Conservation (phyloP, 2,329 filamentous ascomycete species). For the Botryosphaeria dothidea region DNA sequence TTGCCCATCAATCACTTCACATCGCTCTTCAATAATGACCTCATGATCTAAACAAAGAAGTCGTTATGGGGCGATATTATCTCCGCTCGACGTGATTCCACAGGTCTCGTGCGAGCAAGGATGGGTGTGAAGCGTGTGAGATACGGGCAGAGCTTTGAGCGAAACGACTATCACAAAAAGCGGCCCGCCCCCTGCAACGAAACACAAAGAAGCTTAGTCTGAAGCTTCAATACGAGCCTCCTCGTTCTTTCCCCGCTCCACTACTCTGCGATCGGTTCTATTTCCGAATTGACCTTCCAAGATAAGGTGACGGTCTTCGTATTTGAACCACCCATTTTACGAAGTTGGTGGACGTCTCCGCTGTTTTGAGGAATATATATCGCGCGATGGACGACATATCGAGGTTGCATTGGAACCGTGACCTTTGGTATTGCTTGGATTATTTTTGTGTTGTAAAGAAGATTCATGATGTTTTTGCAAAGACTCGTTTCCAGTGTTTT, state of each 20-base stretch:
- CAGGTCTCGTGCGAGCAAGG: no score
- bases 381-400: not conserved
- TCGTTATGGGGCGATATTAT: no score
- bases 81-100: no score
- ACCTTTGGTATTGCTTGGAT: not conserved
- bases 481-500: not conserved
- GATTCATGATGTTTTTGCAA: not conserved
- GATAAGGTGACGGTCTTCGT: not conserved
- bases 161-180: no score
- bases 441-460: not conserved
- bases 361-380: not conserved
- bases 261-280: not conserved
- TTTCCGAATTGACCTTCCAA: not conserved
- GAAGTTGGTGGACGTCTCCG: not conserved
- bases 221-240: not conserved
- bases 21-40: no score
- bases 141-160: no score
- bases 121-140: no score
- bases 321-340: not conserved
- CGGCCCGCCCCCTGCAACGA: not conserved
- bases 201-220: not conserved
- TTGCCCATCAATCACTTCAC: no score
- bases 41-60: no score
- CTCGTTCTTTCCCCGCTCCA: not conserved
- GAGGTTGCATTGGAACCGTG: not conserved